A percentile compares a stretch with the other conserved stretches of the same genome.
Conservation (phyloP, 352 stramenopile genomes). For the Globisporangium lucens region DNA sequence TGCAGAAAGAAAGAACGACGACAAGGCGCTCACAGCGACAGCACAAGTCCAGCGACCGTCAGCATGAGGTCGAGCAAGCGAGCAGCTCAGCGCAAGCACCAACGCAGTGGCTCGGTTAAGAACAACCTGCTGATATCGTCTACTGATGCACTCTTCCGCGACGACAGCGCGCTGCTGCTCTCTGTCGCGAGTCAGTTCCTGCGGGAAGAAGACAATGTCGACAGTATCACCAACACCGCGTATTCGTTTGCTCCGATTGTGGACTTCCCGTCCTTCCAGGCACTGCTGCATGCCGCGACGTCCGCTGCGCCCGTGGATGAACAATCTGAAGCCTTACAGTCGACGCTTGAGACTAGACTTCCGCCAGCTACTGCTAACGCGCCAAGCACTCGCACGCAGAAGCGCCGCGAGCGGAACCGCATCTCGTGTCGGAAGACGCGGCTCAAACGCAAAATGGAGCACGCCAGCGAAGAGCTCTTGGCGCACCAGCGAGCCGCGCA, state of each 20-base stretch:
- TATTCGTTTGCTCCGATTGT: background rate
- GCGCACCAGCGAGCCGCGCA: slow-evolving; percentile 27
- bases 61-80: background rate
- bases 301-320: background rate
- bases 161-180: slow-evolving; percentile 13
- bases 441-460: slow-evolving; percentile 41
- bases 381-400: slow-evolving; percentile 5
- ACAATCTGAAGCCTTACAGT: background rate
- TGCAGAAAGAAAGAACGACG: background rate
- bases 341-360: background rate
- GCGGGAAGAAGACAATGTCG: background rate
- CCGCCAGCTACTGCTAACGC: background rate
- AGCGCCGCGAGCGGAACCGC: slow-evolving; percentile 39
- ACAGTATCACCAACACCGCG: background rate
- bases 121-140: background rate
- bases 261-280: slow-evolving; percentile 11
- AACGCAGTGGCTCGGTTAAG: background rate
- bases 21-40: background rate
- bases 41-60: background rate
- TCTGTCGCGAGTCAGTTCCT: slow-evolving; percentile 4
- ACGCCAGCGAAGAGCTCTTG: slow-evolving; percentile 24
- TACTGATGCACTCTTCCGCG: background rate
- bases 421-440: slow-evolving; percentile 46
- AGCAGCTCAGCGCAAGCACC: background rate
- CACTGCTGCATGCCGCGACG: slow-evolving; percentile 4